phyloP scores from a whole-genome alignment of 148 eudicot genomes.

The Rhododendron ferrugineum region DNA sequence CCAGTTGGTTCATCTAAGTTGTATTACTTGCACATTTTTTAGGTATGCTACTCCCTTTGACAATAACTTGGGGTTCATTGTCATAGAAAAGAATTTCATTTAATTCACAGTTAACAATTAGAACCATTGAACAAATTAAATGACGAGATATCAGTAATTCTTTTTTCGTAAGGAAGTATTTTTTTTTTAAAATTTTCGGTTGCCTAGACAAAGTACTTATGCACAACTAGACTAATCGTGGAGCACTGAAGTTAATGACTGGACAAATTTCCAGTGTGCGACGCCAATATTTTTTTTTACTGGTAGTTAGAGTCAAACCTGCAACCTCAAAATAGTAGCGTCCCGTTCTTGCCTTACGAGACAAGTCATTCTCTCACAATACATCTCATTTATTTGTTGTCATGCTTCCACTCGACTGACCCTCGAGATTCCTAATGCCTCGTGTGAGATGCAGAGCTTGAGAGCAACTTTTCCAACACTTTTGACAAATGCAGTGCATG shows the following conservation, averaged over 20 bases:
- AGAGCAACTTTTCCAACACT: not conserved
- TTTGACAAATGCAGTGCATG: not conserved
- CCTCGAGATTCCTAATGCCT: not conserved
- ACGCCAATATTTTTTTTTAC: not conserved
- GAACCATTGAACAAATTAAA: not conserved
- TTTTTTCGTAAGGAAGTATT: not conserved
- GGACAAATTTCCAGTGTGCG: no score
- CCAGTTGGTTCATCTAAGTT: no score
- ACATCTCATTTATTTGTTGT: no score
- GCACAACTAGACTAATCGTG: not conserved
- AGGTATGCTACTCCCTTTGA: not conserved
- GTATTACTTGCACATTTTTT: no score
- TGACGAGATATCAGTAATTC: not conserved
- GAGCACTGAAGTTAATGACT: not conserved
- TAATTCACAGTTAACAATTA: not conserved
- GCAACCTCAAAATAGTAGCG: not conserved
- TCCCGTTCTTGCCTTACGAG: no score
- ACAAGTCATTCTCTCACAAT: no score
- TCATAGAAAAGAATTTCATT: not conserved
- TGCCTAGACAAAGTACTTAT: not conserved
- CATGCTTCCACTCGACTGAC: not conserved
- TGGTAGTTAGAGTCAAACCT: not conserved
- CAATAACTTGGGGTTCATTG: not conserved
- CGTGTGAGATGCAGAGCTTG: not conserved
- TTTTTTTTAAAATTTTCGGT: no score